Evolutionary conservation across 345 rosid genomes (phyloP), one percentile per base, ranked within the genome.

Genomic region (Mangifera indica): DNA sequence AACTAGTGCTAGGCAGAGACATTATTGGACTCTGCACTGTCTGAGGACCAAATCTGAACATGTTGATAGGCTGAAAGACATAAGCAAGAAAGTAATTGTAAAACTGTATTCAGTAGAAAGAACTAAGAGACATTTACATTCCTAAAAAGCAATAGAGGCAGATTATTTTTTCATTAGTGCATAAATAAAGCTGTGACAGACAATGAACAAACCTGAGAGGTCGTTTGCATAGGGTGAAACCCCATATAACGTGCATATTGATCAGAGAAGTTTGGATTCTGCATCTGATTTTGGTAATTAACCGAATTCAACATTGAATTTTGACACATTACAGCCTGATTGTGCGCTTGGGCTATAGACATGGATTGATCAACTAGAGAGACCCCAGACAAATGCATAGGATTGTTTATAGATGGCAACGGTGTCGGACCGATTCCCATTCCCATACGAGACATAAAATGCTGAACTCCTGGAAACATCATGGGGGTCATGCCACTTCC

Each of bases 401-500:
- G 76, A 60, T 55, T 74, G 42, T 83, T 83, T 18, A 78, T 61
- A 15, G 82, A 46, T 18, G 82, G 80, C 80, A 83, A 5, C 0
- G 79, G 17, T 21, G 77, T 72, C 0, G 84, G 77, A 70, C 79
- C 81, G 79, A 84, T 81, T 57, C 80, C 85, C 78, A 87, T 84
- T 57, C 84, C 77, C 86, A 89, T 83, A 13, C 82, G 81, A 74
- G 83, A 76, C 73, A 88, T 74, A 46, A 83, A 87, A 51, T 81
- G 88, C 60, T 88, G 98, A 21, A 87, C 75, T 63, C 96, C 96
- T 12, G 91, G 89, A 77, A 89, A 91, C 94, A 93, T 87, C 88
- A 86, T 76, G 8, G 96, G 96, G 72, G 89, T 87, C 94, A 89
- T 90, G 81, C 93, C 85, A 78, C 81, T 85, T 34, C 98, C 94